These are phyloP conservation scores for Dalbergia cochinchinensis DNA, from an alignment of 306 rosid genomes.

Conservation along the genomic window DNA sequence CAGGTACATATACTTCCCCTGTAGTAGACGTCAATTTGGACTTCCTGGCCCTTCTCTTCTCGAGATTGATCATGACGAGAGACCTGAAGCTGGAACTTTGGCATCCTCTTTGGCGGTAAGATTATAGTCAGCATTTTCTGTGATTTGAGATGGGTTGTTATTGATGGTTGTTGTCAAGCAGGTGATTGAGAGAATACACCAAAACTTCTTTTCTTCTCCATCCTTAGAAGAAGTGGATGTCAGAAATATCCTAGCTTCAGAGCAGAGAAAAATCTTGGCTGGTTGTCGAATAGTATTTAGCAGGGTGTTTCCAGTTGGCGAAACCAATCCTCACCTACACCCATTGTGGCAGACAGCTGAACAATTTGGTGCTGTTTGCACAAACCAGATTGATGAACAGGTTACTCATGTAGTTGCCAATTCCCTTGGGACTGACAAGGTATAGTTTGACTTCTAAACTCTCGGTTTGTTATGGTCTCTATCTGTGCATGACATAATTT, in stretches of 20 bases:
- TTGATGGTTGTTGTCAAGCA: slow-evolving; percentile 45
- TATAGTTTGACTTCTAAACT: slow-evolving; percentile 50
- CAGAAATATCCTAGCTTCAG: slow-evolving; percentile 86
- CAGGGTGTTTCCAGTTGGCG: slow-evolving; percentile 92
- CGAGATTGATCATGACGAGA: slow-evolving; percentile 94
- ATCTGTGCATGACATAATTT: not conserved
- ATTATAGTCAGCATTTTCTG: slow-evolving; percentile 20
- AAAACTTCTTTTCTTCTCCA: slow-evolving; percentile 75
- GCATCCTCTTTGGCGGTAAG: slow-evolving; percentile 92
- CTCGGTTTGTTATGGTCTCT: not conserved
- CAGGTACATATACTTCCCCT: slow-evolving; percentile 95
- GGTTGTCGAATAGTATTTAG: slow-evolving; percentile 96
- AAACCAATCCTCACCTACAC: slow-evolving; percentile 91
- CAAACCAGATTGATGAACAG: slow-evolving; percentile 85
- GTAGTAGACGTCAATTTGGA: slow-evolving; percentile 98
- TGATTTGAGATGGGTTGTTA: slow-evolving; percentile 18
- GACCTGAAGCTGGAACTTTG: slow-evolving; percentile 90
- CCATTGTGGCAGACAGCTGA: slow-evolving; percentile 98
- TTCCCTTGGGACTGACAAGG: slow-evolving; percentile 97
- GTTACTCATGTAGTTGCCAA: slow-evolving; percentile 97
- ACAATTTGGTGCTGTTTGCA: slow-evolving; percentile 95
- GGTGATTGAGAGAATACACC: slow-evolving; percentile 94
- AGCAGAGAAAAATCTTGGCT: slow-evolving; percentile 83
- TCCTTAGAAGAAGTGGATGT: slow-evolving; percentile 90
- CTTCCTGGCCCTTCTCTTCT: slow-evolving; percentile 96